A percentile compares a stretch with the other conserved stretches of the same genome.
These are phyloP conservation scores for Collybia mongolica DNA, from an alignment of 768 basidiomycete species.

Conservation along the genomic window DNA sequence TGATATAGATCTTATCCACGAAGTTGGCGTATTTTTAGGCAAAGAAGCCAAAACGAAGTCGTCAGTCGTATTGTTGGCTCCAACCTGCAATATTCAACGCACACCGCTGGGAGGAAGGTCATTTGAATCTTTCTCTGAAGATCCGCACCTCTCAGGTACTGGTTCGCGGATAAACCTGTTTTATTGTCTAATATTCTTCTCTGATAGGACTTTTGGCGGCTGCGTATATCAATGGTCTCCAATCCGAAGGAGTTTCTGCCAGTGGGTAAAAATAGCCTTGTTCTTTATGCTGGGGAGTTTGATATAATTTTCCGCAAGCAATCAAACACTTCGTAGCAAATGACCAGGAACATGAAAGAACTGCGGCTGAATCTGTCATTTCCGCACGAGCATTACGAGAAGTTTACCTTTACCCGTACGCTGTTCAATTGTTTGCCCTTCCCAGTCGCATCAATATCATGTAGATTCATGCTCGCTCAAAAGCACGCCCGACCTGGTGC, in stretches of 20 bases:
- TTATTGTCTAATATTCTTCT: constrained; percentile 7
- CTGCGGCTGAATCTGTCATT: constrained; percentile 60
- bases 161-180: neutral
- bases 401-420: constrained; percentile 70
- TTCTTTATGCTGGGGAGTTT: neutral
- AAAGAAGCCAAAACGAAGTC: constrained; percentile 67
- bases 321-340: constrained; percentile 78
- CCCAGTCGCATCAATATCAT: neutral
- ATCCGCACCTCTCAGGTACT: constrained; percentile 62
- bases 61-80: constrained; percentile 62
- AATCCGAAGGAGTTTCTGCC: constrained; percentile 62
- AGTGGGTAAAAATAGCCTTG: constrained; percentile 25
- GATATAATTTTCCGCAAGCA: constrained; percentile 26
- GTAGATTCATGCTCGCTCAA: constrained; percentile 68
- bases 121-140: constrained; percentile 75
- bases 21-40: constrained; percentile 59
- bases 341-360: constrained; percentile 73
- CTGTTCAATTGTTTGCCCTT: neutral
- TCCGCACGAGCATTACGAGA: constrained; percentile 68
- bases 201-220: constrained; percentile 53
- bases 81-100: constrained; percentile 76
- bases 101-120: constrained; percentile 57
- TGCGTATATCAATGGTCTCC: constrained; percentile 69
- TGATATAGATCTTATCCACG: constrained; percentile 52
- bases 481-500: constrained; percentile 60